These are phyloP conservation scores for Lasiosphaeria ovina DNA, from an alignment of 495 filamentous ascomycete genomes.

Conservation along the genomic window DNA sequence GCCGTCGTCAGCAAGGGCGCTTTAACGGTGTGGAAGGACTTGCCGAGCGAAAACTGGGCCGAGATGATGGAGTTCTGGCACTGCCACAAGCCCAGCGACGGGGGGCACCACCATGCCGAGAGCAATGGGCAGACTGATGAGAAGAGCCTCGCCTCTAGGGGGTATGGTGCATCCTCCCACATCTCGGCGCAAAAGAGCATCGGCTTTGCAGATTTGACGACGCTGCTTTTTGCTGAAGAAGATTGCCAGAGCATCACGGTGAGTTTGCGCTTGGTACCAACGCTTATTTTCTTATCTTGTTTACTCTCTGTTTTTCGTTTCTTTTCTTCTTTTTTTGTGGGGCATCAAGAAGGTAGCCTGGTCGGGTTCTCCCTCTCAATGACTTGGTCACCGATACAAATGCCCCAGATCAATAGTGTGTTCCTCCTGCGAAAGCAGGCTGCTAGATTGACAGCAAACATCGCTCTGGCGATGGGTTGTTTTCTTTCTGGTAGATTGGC, in stretches of 20 bases:
- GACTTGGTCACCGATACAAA: constrained; percentile 85
- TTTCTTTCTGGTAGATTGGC: constrained; percentile 29
- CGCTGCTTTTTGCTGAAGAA: constrained; percentile 62
- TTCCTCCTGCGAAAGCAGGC: constrained; percentile 31
- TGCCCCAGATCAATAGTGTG: constrained; percentile 66
- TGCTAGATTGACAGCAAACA: constrained; percentile 22
- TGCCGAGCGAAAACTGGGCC: constrained; percentile 95
- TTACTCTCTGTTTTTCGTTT: constrained; percentile 15
- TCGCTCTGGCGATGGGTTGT: constrained; percentile 30
- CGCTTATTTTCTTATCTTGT: not conserved
- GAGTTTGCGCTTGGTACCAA: constrained; percentile 32
- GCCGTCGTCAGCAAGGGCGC: constrained; percentile 42
- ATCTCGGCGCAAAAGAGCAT: constrained; percentile 61
- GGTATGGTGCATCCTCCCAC: constrained; percentile 71
- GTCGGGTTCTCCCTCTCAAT: constrained; percentile 53
- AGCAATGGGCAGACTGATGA: constrained; percentile 33
- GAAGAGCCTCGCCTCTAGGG: constrained; percentile 55
- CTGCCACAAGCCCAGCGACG: constrained; percentile 81
- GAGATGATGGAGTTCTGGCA: constrained; percentile 99
- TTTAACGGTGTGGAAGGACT: constrained; percentile 78
- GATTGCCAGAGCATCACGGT: constrained; percentile 68
- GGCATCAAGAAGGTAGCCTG: constrained; percentile 89
- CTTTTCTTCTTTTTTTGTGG: constrained; percentile 22
- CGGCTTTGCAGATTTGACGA: constrained; percentile 78
- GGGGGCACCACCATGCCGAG: constrained; percentile 33